Percentiles rank a stretch among this genome's conserved stretches.
Conservation (phyloP, 192 early-diverging fungal species). For the Cladochytrium replicatum region DNA sequence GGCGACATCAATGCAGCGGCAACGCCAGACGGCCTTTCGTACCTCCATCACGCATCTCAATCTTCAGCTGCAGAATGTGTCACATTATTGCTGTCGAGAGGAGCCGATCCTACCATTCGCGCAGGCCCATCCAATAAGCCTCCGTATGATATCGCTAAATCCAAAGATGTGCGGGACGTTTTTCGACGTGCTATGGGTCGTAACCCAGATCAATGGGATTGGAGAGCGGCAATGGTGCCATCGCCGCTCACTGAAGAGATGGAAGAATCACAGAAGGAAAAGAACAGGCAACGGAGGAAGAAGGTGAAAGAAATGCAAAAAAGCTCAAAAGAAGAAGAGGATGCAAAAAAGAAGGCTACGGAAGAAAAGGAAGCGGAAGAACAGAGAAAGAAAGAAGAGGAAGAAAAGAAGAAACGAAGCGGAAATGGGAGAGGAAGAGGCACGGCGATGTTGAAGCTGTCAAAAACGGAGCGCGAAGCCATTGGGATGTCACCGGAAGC, state of each 20-base stretch:
- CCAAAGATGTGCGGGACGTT: slow-evolving; percentile 60
- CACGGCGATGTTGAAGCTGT: slow-evolving; percentile 32
- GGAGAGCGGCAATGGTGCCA: slow-evolving; percentile 54
- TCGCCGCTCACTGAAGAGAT: slow-evolving; percentile 62
- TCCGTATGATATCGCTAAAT: slow-evolving; percentile 62
- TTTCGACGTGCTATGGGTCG: slow-evolving; percentile 60
- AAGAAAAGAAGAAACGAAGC: slow-evolving; percentile 12
- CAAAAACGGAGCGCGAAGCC: slow-evolving; percentile 25
- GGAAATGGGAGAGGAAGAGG: slow-evolving; percentile 15
- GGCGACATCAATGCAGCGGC: slow-evolving; percentile 22
- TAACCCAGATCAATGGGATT: slow-evolving; percentile 56
- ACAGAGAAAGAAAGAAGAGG: background rate
- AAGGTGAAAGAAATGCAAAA: slow-evolving; percentile 47
- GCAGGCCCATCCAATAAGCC: slow-evolving; percentile 22
- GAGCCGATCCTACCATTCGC: slow-evolving; percentile 66
- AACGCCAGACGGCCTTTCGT: slow-evolving; percentile 25
- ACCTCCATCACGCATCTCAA: slow-evolving; percentile 70
- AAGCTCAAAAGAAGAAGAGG: slow-evolving; percentile 33
- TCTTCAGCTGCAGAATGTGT: slow-evolving; percentile 51
- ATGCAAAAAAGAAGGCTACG: slow-evolving; percentile 45
- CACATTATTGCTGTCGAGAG: slow-evolving; percentile 48
- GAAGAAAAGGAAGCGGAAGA: slow-evolving; percentile 31
- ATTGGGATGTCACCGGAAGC: slow-evolving; percentile 59
- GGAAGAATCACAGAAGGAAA: slow-evolving; percentile 59
- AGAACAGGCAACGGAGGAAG: slow-evolving; percentile 53